Evolutionary conservation across 208 protist genomes (phyloP).

Genomic region (Lotmaria passim): DNA sequence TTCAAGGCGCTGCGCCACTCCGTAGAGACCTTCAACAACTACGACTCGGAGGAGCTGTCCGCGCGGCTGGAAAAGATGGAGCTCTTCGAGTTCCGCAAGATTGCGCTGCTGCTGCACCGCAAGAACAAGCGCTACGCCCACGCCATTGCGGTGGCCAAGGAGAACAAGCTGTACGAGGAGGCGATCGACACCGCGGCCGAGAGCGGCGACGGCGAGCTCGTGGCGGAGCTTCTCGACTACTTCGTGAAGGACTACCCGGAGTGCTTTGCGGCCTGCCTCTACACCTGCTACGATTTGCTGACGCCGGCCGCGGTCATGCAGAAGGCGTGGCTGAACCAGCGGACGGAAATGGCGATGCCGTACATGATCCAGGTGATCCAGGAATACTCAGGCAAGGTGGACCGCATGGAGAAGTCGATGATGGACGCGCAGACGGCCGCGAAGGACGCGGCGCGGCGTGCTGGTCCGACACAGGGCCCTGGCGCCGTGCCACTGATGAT

Average conservation of each 20-base stretch:
- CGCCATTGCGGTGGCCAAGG: constrained; percentile 96
- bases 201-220: constrained; percentile 89
- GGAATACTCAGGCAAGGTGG: constrained; percentile 93
- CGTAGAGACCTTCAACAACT: constrained; percentile 97
- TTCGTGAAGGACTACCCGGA: constrained; percentile 96
- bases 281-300: constrained; percentile 98
- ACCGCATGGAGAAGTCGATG: constrained; percentile 83
- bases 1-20: constrained; percentile 95
- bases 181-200: constrained; percentile 98
- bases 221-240: constrained; percentile 96
- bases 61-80: constrained; percentile 97
- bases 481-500: constrained; percentile 72
- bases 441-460: constrained; percentile 81
- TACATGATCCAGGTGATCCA: constrained; percentile 98
- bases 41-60: constrained; percentile 98
- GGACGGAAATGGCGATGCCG: constrained; percentile 99
- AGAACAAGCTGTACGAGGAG: constrained; percentile 98
- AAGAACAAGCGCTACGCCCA: constrained; percentile 92
- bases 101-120: constrained; percentile 98
- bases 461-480: constrained; percentile 48
- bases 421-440: constrained; percentile 81
- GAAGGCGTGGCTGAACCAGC: constrained; percentile 98
- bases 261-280: constrained; percentile 97
- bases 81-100: constrained; percentile 99
- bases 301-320: constrained; percentile 97